Evolutionary conservation across 2,329 filamentous ascomycete species (phyloP).

Genomic region (Beauveria varroae): DNA sequence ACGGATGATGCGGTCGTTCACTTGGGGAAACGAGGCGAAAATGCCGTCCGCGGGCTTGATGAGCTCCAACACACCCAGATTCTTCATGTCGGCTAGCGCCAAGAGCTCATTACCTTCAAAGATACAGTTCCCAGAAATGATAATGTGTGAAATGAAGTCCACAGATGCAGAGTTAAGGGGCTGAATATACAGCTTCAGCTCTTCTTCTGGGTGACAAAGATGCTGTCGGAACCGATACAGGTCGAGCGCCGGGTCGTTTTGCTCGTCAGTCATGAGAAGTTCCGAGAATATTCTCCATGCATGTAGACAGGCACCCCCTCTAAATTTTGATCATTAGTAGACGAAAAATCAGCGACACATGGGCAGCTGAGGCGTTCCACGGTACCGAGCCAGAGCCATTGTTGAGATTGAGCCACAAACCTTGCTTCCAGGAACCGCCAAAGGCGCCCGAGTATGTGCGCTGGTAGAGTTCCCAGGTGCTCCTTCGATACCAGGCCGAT

Average conservation of each 20-base stretch:
- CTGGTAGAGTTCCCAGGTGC: constrained; percentile 28
- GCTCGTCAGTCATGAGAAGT: constrained; percentile 21
- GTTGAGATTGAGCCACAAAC: constrained; percentile 19
- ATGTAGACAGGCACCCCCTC: constrained; percentile 23
- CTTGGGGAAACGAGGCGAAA: constrained; percentile 22
- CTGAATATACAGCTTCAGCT: constrained; percentile 28
- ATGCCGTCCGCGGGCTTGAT: constrained; percentile 29
- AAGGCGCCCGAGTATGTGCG: constrained; percentile 27
- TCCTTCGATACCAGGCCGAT: constrained; percentile 26
- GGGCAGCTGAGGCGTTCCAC: too few species aligned
- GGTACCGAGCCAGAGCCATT: background rate
- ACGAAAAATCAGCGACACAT: background rate
- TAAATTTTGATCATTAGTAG: background rate
- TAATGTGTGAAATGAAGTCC: constrained; percentile 35
- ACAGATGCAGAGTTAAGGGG: constrained; percentile 29
- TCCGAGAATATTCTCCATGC: constrained; percentile 34
- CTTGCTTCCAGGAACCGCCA: constrained; percentile 34
- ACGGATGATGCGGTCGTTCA: constrained; percentile 38
- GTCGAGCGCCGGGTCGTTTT: constrained; percentile 27
- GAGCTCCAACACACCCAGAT: constrained; percentile 41
- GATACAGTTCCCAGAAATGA: constrained; percentile 28
- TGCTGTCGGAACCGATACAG: constrained; percentile 33
- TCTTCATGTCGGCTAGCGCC: constrained; percentile 33
- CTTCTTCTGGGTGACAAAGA: constrained; percentile 28
- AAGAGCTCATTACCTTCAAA: constrained; percentile 34